Evolutionary conservation across 2,329 filamentous ascomycete genomes (phyloP), one percentile per base, ranked within the genome.

Genomic region (Erysiphe neolycopersici): DNA sequence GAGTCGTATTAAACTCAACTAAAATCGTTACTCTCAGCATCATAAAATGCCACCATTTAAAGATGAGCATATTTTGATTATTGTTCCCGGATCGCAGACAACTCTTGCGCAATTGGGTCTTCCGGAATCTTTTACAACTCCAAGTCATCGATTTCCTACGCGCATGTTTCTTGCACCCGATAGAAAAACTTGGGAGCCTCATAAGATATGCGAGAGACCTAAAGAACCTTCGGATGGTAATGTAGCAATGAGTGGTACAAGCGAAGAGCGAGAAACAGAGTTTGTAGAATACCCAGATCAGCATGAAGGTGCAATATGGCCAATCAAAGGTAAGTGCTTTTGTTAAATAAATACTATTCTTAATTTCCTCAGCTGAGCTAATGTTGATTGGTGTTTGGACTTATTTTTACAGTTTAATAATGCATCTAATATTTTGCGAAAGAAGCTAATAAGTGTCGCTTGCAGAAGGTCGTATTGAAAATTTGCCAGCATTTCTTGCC

Each of bases 211-310:
- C 44, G 76, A 67, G 61, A 66, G 67, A 51, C 70, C 63, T 58
- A 75, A 67, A 63, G 57, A 57, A 51, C 47, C 45, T 39, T 43
- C 48, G 29, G 51, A 43, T 36, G 31, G 49, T 36, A 50, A 46
- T 47, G 57, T 61, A 6, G 51, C 43, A 1, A 48, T 52, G 52
- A 49, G 52, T 19, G 57, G 50, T 17, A 49, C 51, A 29, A 51
- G 44, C 3, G 45, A 47, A 5, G 60, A 58, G n/a, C 48, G 58
- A 49, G 71, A 74, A 26, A 71, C 78, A 29, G 70, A 83, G 52
- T 91, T 78, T 62, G 79, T 94, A 50, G 89, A 95, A 62, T 84
- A 94, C 57, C 75, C 77, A 18, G 76, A 87, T 44, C 83, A 82
- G 47, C 76, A 79, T 46, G 82, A 94, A 59, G 89, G 81, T 47